Conservation (phyloP, 306 rosid species). For the Ziziphus jujuba region DNA sequence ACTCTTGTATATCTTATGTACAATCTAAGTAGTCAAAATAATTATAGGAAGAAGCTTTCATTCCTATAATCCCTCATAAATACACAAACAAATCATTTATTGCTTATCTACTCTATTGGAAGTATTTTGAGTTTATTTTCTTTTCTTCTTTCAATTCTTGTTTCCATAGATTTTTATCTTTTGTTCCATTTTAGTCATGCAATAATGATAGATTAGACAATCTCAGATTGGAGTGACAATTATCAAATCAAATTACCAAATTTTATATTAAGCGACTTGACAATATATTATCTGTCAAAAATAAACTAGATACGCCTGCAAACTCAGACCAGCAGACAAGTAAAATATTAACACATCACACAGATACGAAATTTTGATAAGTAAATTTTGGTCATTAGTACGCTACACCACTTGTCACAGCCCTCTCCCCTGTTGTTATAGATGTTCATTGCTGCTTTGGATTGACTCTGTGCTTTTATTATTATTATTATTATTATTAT, state of each 20-base stretch:
- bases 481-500: background rate
- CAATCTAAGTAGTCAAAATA: no score
- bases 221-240: no score
- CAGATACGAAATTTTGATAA: no score
- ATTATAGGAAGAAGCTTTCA: background rate
- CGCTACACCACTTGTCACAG: background rate
- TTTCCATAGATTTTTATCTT: background rate
- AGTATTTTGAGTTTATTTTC: no score
- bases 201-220: background rate
- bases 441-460: conserved; percentile 13
- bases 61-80: no score
- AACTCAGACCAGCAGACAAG: no score
- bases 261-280: background rate
- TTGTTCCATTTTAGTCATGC: background rate
- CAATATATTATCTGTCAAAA: no score
- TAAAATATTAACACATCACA: no score
- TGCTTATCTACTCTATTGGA: background rate
- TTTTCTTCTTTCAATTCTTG: background rate
- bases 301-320: no score
- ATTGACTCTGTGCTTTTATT: background rate
- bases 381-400: no score
- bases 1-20: no score
- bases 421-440: conserved; percentile 12
- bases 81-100: background rate
- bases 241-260: no score